phyloP scores from a whole-genome alignment of 2,329 filamentous ascomycete genomes.

The Aspergillus quadrilineatus region DNA sequence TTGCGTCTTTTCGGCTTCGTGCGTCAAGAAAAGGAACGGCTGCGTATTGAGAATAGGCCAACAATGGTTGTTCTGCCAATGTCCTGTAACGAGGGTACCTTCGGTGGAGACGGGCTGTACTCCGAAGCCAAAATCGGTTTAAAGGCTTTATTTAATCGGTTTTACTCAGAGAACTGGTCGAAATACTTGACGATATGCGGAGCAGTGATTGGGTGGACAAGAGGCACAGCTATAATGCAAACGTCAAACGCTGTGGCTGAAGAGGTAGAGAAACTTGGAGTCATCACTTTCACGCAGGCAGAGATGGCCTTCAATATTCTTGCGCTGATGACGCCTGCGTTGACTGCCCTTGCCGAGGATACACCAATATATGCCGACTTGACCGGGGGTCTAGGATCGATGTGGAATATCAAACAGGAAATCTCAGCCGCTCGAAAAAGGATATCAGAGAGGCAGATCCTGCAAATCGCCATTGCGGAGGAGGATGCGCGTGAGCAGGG shows the following conservation, averaged over 20 bases:
- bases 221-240: slow-evolving; percentile 46
- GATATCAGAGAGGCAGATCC: slow-evolving; percentile 19
- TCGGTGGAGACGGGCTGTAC: slow-evolving; percentile 48
- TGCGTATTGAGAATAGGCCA: slow-evolving; percentile 30
- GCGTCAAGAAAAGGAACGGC: slow-evolving; percentile 16
- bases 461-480: slow-evolving; percentile 24
- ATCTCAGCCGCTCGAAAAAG: slow-evolving; percentile 22
- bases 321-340: slow-evolving; percentile 31
- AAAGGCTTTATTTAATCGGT: slow-evolving; percentile 23
- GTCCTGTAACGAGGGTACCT: slow-evolving; percentile 47
- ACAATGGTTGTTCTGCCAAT: slow-evolving; percentile 44
- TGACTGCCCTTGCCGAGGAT: slow-evolving; percentile 33
- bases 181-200: slow-evolving; percentile 42
- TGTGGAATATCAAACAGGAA: slow-evolving; percentile 29
- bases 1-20: slow-evolving; percentile 41
- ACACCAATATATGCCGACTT: slow-evolving; percentile 42
- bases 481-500: slow-evolving; percentile 20
- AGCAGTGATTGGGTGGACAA: slow-evolving; percentile 48
- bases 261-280: slow-evolving; percentile 37
- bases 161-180: slow-evolving; percentile 22
- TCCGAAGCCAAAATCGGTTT: slow-evolving; percentile 46
- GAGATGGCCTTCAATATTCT: slow-evolving; percentile 47
- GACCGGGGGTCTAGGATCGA: slow-evolving; percentile 36
- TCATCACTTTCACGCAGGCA: slow-evolving; percentile 41
- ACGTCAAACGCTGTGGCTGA: slow-evolving; percentile 44